phyloP scores from a whole-genome alignment of 352 stramenopile genomes.

The Pythium phragmiticola region DNA sequence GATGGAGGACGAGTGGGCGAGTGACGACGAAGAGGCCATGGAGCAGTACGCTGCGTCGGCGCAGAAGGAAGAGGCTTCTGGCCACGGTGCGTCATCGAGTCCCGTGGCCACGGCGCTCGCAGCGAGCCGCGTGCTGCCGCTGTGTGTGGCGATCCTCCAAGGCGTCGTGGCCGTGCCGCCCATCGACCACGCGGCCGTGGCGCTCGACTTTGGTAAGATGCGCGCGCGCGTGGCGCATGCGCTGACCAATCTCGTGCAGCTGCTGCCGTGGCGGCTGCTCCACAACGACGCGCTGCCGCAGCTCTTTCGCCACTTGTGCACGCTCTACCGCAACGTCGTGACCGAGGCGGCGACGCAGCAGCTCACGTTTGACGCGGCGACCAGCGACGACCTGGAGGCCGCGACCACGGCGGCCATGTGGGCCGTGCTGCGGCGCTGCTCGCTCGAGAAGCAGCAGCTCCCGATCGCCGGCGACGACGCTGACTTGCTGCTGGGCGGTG shows the following conservation, averaged over 20 bases:
- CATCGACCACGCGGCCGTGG: constrained; percentile 46
- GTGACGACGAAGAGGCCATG: constrained; percentile 88
- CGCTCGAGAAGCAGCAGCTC: constrained; percentile 49
- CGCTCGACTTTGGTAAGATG: constrained; percentile 75
- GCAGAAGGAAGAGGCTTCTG: constrained; percentile 33
- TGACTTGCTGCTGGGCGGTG: constrained; percentile 63
- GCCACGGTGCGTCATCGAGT: constrained; percentile 13
- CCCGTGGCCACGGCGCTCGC: constrained; percentile 37
- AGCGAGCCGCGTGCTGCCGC: constrained; percentile 47
- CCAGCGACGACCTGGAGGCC: constrained; percentile 62
- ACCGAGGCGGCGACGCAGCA: constrained; percentile 34
- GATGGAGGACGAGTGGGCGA: constrained; percentile 83
- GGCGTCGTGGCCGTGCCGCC: constrained; percentile 71
- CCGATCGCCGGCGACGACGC: constrained; percentile 58
- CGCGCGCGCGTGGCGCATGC: constrained; percentile 79
- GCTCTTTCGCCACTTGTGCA: constrained; percentile 78
- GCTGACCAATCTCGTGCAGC: constrained; percentile 80
- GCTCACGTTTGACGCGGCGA: constrained; percentile 40
- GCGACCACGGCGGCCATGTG: constrained; percentile 72
- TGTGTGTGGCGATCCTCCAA: constrained; percentile 70
- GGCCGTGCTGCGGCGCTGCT: constrained; percentile 64
- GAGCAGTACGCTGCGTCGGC: constrained; percentile 70
- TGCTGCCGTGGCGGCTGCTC: constrained; percentile 49
- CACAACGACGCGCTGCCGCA: constrained; percentile 58
- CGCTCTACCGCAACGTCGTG: constrained; percentile 68